A percentile compares a stretch with the other conserved stretches of the same genome.
phyloP scores from a whole-genome alignment of 1,139 yeast genomes.

The Yamadazyma trypodendri region DNA sequence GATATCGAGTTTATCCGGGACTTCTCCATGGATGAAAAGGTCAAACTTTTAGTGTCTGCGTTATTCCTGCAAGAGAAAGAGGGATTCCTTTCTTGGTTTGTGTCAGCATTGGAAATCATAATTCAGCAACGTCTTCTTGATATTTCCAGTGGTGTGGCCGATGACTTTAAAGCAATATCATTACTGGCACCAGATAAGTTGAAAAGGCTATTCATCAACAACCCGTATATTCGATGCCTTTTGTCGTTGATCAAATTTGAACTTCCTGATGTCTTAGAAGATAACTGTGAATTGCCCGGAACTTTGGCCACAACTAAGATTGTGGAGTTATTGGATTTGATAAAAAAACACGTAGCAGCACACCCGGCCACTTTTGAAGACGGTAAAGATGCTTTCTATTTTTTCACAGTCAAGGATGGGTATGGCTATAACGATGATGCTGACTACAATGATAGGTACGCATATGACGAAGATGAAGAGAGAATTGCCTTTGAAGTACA shows the following conservation, averaged over 20 bases:
- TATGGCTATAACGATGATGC: constrained; percentile 21
- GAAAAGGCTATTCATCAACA: constrained; percentile 32
- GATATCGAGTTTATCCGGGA: constrained; percentile 39
- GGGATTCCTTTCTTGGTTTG: constrained; percentile 42
- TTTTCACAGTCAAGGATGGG: constrained; percentile 26
- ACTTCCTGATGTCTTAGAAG: constrained; percentile 35
- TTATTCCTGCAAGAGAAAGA: constrained; percentile 46
- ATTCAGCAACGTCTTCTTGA: constrained; percentile 22
- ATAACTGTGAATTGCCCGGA: constrained; percentile 29
- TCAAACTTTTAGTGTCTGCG: constrained; percentile 50
- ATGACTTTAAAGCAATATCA: constrained; percentile 7
- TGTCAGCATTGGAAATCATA: constrained; percentile 35
- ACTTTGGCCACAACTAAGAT: constrained; percentile 20
- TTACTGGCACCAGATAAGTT: constrained; percentile 16
- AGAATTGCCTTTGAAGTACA: constrained; percentile 38
- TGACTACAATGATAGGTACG: constrained; percentile 18
- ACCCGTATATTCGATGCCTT: constrained; percentile 35
- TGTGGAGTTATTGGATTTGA: constrained; percentile 21
- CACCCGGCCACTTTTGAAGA: constrained; percentile 43
- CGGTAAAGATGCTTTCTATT: constrained; percentile 38
- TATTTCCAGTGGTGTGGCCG: constrained; percentile 10
- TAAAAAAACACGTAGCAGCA: constrained; percentile 30
- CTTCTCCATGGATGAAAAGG: constrained; percentile 34
- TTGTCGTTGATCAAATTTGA: constrained; percentile 34
- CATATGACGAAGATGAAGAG: constrained; percentile 22